Percentiles rank a stretch among this genome's conserved stretches.
Evolutionary conservation across 495 filamentous ascomycete species (phyloP).

Genomic region (Penicillium alfredii): DNA sequence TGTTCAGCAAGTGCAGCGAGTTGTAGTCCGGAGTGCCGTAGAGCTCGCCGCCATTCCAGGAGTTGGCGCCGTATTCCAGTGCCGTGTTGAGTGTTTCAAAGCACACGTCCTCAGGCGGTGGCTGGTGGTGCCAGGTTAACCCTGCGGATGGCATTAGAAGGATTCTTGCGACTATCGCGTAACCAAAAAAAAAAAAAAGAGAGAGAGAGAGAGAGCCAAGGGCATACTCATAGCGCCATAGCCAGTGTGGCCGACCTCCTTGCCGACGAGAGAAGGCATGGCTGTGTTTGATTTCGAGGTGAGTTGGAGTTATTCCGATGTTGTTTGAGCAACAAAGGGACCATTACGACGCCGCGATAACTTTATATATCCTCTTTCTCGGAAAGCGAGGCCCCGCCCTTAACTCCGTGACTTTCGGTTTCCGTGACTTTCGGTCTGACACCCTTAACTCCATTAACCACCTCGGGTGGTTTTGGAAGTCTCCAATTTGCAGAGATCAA

Average conservation of each 20-base stretch:
- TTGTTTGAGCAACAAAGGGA: neutral
- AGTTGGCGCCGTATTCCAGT: slow-evolving; percentile 58
- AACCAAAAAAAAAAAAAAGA: too few relatives aligned
- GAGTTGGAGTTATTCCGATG: too few relatives aligned
- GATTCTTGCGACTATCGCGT: too few relatives aligned
- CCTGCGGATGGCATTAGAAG: slow-evolving; percentile 37
- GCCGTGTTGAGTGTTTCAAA: slow-evolving; percentile 64
- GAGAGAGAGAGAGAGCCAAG: neutral
- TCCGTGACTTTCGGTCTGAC: too few relatives aligned
- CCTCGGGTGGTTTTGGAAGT: too few relatives aligned
- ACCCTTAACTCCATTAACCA: too few relatives aligned
- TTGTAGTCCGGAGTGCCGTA: slow-evolving; percentile 70
- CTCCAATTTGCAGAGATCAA: too few relatives aligned
- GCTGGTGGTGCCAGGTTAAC: slow-evolving; percentile 65
- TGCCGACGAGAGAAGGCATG: slow-evolving; percentile 42
- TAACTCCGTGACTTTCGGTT: too few relatives aligned
- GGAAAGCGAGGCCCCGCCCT: too few relatives aligned
- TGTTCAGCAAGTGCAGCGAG: slow-evolving; percentile 50
- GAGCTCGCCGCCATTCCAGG: slow-evolving; percentile 79
- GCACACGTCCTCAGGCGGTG: slow-evolving; percentile 52
- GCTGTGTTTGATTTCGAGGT: slow-evolving; percentile 3
- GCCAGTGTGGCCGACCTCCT: slow-evolving; percentile 41
- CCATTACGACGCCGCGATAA: neutral
- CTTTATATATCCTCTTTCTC: too few relatives aligned
- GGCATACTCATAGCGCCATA: slow-evolving; percentile 43